Evolutionary conservation across 208 protist species (phyloP).

Genomic region (Crithidia thermophila): DNA sequence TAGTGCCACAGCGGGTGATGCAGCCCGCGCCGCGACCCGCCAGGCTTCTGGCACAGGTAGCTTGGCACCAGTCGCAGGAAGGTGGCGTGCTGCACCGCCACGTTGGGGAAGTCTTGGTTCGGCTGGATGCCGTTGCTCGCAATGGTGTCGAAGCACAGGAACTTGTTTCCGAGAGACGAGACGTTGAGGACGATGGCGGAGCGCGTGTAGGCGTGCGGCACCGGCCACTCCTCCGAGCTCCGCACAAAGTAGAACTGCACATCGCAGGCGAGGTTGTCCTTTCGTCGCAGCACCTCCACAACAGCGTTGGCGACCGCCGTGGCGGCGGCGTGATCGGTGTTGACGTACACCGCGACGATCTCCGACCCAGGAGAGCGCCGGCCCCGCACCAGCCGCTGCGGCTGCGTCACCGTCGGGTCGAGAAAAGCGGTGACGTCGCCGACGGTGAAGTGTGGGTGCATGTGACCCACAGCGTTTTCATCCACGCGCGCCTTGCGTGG

Average conservation of each 20-base stretch:
- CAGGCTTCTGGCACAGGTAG: conserved; percentile 47
- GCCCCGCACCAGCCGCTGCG: conserved; percentile 52
- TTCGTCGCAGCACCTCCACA: conserved; percentile 35
- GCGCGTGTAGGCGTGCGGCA: conserved; percentile 56
- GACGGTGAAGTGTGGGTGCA: conserved; percentile 8
- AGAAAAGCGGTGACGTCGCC: background rate
- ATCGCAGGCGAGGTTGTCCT: conserved; percentile 54
- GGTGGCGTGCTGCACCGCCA: conserved; percentile 19
- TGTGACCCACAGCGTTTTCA: conserved; percentile 59
- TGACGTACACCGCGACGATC: conserved; percentile 68
- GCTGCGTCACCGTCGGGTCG: conserved; percentile 26
- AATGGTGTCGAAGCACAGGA: conserved; percentile 58
- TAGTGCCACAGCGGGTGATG: conserved; percentile 19
- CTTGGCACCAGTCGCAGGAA: conserved; percentile 10
- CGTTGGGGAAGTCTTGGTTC: conserved; percentile 70
- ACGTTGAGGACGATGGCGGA: conserved; percentile 67
- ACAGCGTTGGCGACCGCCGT: conserved; percentile 53
- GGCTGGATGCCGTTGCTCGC: conserved; percentile 63
- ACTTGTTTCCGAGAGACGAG: conserved; percentile 43
- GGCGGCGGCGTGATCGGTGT: conserved; percentile 39
- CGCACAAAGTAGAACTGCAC: conserved; percentile 73
- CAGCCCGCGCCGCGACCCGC: background rate
- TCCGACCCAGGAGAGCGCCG: conserved; percentile 66
- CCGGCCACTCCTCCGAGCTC: conserved; percentile 41
- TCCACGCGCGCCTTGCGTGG: conserved; percentile 46